Base-by-base conservation (phyloP, 169 alveolate species). In the Plasmodium vivax region DNA sequence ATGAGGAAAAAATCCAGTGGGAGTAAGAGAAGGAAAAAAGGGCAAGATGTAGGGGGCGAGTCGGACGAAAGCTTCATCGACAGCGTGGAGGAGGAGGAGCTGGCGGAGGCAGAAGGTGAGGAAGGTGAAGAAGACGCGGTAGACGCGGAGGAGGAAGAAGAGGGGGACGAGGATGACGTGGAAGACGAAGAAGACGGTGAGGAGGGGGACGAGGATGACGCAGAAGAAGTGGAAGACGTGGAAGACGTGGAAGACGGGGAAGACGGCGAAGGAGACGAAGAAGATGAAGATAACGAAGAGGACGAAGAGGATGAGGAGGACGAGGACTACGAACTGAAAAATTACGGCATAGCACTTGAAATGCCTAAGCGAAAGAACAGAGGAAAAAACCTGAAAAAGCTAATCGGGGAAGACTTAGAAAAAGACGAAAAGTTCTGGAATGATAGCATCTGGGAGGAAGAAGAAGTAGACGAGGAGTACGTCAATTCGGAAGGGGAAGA, bases 401-500 rank as follows among this genome's bases (percentile, higher is more conserved):
- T 97, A 9, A 95, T 97, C 0, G 98, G 98, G 0, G 98, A 97
- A 62, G 98, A 96, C 45, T 91, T 96, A 27, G 98, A 97, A 88
- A 95, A 96, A 91, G 98, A 97, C 81, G 96, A 95, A 90, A 96
- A 93, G 56, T 97, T 97, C 80, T 97, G 98, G 98, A 96, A 96
- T 38, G 97, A 97, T 84, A 83, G 93, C 45, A 97, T 98, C 4
- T 97, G 98, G 98, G 98, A 94, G 36, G 98, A 97, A 83, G 98
- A 97, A 83, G 97, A 93, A 47, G 97, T 93, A 8, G 98, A 97
- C 73, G 98, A 94, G 83, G 98, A 97, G 62, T 97, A 97, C 96
- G 97, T 96, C 72, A 95, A 98, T 95, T 95, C 97, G 51, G 98
- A 97, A 81, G 98, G 98, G 4, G 98, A 97, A 84, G 98, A 95